phyloP scores from a whole-genome alignment of 345 rosid genomes.

The Durio zibethinus region DNA sequence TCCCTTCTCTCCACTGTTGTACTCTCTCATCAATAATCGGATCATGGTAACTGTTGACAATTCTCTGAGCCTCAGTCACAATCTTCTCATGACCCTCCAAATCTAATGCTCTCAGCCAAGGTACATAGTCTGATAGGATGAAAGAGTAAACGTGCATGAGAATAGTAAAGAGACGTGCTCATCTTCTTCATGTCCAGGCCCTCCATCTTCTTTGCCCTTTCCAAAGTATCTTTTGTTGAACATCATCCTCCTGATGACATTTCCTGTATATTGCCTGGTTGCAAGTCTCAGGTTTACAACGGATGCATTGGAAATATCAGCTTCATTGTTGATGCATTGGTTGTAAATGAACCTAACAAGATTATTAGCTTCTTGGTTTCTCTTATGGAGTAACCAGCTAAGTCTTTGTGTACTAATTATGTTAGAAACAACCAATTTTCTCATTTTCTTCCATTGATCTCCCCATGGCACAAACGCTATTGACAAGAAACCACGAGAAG shows the following conservation, averaged over 20 bases:
- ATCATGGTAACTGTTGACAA: not conserved
- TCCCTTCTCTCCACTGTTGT: not conserved
- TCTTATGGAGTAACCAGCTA: conserved; percentile 25
- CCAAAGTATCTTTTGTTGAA: conserved; percentile 23
- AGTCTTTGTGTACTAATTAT: conserved; percentile 21
- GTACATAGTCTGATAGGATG: not conserved
- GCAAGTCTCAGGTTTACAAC: not conserved
- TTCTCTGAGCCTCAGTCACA: not conserved
- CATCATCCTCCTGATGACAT: conserved; percentile 23
- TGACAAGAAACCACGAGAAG: conserved; percentile 21
- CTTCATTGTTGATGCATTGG: too few relatives aligned
- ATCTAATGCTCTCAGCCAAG: not conserved
- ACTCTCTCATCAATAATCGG: not conserved
- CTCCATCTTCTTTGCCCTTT: conserved; percentile 14
- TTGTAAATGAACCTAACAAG: conserved; percentile 35
- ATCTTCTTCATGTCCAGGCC: too few relatives aligned
- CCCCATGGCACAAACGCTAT: conserved; percentile 19
- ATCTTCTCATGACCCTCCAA: conserved; percentile 3
- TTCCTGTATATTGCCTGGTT: not conserved
- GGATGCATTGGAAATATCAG: too few relatives aligned
- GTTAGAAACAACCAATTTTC: conserved; percentile 32
- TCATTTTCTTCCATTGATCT: conserved; percentile 45
- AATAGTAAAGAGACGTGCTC: conserved; percentile 14
- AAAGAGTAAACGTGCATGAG: not conserved
- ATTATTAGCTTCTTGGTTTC: conserved; percentile 48